Percentiles rank a stretch among this genome's conserved stretches.
Conservation (phyloP, 768 basidiomycete genomes). For the Leucosporidium yakuticum region DNA sequence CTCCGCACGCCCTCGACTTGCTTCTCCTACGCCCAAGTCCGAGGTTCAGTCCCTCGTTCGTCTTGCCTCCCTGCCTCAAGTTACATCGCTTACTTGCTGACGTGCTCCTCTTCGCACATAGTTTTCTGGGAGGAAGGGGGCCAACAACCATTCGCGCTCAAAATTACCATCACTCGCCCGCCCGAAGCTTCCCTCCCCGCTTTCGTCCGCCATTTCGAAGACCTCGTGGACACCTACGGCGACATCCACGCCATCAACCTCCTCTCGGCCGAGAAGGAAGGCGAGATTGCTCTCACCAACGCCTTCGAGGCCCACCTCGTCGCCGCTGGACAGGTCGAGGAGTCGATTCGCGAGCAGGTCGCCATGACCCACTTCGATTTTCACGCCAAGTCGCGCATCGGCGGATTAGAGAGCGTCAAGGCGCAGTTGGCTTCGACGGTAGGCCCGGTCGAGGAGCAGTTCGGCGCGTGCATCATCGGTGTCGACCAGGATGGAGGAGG, state of each 20-base stretch:
- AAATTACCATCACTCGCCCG: slow-evolving; percentile 87
- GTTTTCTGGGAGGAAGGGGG: slow-evolving; percentile 99
- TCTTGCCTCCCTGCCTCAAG: slow-evolving; percentile 30
- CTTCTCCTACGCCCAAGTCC: slow-evolving; percentile 86
- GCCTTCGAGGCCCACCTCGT: slow-evolving; percentile 74
- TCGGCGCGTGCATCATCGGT: slow-evolving; percentile 34
- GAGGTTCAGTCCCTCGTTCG: slow-evolving; percentile 91
- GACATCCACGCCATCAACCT: slow-evolving; percentile 82
- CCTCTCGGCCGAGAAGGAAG: slow-evolving; percentile 58
- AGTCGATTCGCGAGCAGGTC: slow-evolving; percentile 32
- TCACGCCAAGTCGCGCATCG: slow-evolving; percentile 66
- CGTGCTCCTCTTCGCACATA: slow-evolving; percentile 42
- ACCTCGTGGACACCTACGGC: slow-evolving; percentile 78
- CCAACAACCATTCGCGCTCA: slow-evolving; percentile 79
- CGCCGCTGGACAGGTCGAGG: slow-evolving; percentile 33
- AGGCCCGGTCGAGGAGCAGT: slow-evolving; percentile 18
- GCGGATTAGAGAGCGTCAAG: slow-evolving; percentile 80
- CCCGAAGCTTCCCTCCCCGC: slow-evolving; percentile 88
- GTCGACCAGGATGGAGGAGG: slow-evolving; percentile 46
- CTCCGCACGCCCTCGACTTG: slow-evolving; percentile 79
- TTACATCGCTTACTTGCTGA: slow-evolving; percentile 3
- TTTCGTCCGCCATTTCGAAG: slow-evolving; percentile 86
- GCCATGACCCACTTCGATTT: slow-evolving; percentile 84
- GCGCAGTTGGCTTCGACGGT: slow-evolving; percentile 53
- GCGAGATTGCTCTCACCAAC: slow-evolving; percentile 73